Evolutionary conservation across 257 asterid species (phyloP).

Genomic region (Plantago elongata): DNA sequence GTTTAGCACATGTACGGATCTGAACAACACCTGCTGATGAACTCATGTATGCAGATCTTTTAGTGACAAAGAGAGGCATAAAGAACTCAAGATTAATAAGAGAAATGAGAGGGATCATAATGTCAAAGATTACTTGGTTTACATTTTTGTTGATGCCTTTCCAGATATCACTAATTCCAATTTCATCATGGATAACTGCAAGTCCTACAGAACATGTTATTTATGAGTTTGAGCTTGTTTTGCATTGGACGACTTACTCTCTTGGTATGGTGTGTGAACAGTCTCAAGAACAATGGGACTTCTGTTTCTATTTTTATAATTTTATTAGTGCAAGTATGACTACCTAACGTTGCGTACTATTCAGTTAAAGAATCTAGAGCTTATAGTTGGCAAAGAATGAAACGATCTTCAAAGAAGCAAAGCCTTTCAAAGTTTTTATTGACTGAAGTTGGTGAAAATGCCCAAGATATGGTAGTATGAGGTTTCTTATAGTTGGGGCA

Average conservation of each 20-base stretch:
- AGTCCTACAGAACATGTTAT: conserved; percentile 28
- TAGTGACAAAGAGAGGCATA: conserved; percentile 56
- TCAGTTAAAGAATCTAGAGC: conserved; percentile 91
- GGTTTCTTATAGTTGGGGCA: conserved; percentile 53
- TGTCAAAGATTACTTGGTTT: conserved; percentile 30
- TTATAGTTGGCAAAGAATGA: conserved; percentile 83
- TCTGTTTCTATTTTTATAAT: conserved; percentile 19
- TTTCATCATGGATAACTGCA: conserved; percentile 42
- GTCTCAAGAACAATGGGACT: conserved; percentile 36
- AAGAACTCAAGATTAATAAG: conserved; percentile 56
- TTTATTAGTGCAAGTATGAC: conserved; percentile 39
- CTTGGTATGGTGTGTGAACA: conserved; percentile 45
- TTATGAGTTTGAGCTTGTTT: conserved; percentile 23
- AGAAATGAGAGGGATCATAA: conserved; percentile 58
- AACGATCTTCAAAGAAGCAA: conserved; percentile 78
- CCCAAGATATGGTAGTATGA: conserved; percentile 34
- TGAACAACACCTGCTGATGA: conserved; percentile 42
- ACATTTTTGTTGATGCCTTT: conserved; percentile 33
- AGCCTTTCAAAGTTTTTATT: conserved; percentile 60
- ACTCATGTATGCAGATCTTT: conserved; percentile 62
- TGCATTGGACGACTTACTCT: conserved; percentile 23
- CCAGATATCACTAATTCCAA: conserved; percentile 50
- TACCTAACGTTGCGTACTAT: conserved; percentile 62
- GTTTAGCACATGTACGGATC: conserved; percentile 7
- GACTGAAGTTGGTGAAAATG: conserved; percentile 65